These are phyloP conservation scores for Penicillium sp. DNA, from an alignment of 2,329 filamentous ascomycete species.

Conservation along the genomic window DNA sequence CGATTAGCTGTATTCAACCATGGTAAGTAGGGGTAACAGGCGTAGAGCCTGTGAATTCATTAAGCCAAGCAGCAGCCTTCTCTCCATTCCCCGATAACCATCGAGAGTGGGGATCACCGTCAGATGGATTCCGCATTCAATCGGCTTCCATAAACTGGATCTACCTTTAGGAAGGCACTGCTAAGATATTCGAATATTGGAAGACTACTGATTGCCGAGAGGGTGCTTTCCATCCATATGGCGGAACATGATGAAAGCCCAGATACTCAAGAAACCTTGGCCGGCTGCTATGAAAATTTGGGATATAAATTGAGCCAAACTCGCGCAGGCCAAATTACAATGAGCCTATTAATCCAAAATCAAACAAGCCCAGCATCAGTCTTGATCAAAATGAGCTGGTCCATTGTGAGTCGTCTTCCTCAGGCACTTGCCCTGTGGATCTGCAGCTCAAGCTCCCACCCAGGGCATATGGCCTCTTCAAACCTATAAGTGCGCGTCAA, in stretches of 20 bases:
- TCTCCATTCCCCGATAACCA: no score
- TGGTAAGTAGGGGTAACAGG: neutral
- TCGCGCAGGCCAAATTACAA: neutral
- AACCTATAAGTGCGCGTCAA: slow-evolving; percentile 21
- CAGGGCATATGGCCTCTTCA: slow-evolving; percentile 23
- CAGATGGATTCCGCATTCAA: neutral
- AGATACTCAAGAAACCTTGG: neutral
- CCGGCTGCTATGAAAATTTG: neutral
- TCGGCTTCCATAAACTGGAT: neutral
- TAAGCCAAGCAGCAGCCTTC: neutral
- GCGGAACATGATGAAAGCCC: no score
- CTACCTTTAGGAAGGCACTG: no score
- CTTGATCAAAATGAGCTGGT: neutral
- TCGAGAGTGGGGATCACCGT: neutral
- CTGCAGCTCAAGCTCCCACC: slow-evolving; percentile 4
- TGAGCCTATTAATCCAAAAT: neutral
- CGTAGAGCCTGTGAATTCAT: neutral
- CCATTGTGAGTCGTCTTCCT: neutral
- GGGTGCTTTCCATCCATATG: no score
- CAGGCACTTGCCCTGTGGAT: slow-evolving; percentile 7
- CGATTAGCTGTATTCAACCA: neutral
- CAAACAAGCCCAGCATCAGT: neutral
- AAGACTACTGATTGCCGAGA: neutral
- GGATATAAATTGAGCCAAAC: neutral
- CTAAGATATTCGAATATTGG: neutral